Conservation (phyloP, 2,329 filamentous ascomycete species). For the Talaromyces sp. region DNA sequence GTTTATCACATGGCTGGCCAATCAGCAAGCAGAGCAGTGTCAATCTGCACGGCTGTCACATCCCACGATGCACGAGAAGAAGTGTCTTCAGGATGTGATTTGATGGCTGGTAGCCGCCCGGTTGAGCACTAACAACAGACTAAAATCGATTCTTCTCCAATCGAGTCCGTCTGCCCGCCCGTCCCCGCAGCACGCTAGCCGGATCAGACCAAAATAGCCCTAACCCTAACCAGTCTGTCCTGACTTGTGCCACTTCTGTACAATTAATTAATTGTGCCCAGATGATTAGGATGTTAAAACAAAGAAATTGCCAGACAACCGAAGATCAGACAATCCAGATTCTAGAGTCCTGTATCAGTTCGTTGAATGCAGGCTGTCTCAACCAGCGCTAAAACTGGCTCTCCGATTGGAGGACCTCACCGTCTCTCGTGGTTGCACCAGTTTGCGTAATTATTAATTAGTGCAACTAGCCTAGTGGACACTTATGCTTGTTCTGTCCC, state of each 20-base stretch:
- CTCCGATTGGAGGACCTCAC: slow-evolving; percentile 2
- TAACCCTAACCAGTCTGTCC: background rate
- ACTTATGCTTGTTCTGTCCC: slow-evolving; percentile 1
- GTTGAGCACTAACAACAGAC: slow-evolving; percentile 9
- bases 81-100: slow-evolving; percentile 11
- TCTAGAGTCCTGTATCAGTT: background rate
- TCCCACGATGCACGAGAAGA: slow-evolving; percentile 9
- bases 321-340: background rate
- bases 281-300: background rate
- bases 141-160: background rate
- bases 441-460: background rate
- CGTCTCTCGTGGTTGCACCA: background rate
- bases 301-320: background rate
- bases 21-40: slow-evolving; percentile 4
- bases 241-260: background rate
- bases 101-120: slow-evolving; percentile 14
- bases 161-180: background rate
- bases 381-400: slow-evolving; percentile 1
- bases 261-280: background rate
- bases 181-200: slow-evolving; percentile 9
- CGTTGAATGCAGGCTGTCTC: background rate
- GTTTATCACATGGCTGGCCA: slow-evolving; percentile 12
- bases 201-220: background rate
- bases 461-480: background rate
- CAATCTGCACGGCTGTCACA: slow-evolving; percentile 18